phyloP scores from a whole-genome alignment of 495 filamentous ascomycete species.

The Aspergillus sclerotioniger region DNA sequence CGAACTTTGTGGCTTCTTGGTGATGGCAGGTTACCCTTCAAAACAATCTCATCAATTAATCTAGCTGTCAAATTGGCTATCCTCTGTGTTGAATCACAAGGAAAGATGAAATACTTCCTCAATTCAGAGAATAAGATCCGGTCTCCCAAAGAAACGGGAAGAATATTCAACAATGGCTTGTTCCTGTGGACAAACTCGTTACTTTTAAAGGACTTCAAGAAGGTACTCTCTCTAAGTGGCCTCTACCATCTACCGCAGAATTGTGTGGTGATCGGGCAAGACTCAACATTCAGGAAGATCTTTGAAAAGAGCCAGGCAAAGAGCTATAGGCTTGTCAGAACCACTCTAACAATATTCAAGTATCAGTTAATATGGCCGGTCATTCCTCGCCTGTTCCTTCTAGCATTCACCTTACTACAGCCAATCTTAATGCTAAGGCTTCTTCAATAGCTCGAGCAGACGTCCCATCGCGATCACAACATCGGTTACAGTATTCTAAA shows the following conservation, averaged over 20 bases:
- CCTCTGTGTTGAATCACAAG: neutral
- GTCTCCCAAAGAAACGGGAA: neutral
- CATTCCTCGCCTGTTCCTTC: neutral
- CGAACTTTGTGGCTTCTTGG: neutral
- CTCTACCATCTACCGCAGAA: neutral
- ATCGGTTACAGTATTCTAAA: neutral
- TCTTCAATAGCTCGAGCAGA: neutral
- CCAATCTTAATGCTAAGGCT: neutral
- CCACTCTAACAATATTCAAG: neutral
- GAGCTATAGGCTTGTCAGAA: neutral
- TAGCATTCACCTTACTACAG: neutral
- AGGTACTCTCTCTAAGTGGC: neutral
- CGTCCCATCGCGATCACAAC: neutral
- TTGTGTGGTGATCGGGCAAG: neutral
- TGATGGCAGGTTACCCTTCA: neutral
- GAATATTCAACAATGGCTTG: conserved; percentile 1
- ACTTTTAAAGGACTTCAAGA: neutral
- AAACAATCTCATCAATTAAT: neutral
- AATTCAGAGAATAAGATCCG: neutral
- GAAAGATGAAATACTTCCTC: neutral
- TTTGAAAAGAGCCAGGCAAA: conserved; percentile 1
- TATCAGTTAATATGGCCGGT: neutral
- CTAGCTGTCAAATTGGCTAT: neutral
- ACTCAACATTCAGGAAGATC: neutral
- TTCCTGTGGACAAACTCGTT: conserved; percentile 2